These are phyloP conservation scores for Sporobolus alterniflorus DNA, from an alignment of 202 grass and related monocot species.

Conservation along the genomic window DNA sequence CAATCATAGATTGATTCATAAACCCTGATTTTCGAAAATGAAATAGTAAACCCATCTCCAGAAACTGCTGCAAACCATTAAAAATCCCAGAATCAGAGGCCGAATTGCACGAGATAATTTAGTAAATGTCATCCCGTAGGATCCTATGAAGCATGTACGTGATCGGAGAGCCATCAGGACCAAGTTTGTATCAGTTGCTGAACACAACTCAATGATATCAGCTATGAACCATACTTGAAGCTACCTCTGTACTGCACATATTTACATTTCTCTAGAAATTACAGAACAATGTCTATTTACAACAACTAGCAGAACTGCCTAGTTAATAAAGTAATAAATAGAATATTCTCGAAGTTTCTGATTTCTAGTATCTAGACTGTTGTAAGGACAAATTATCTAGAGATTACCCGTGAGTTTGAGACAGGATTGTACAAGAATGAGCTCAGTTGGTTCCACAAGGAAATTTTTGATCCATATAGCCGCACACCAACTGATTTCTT, in stretches of 20 bases:
- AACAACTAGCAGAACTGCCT: slow-evolving; percentile 9
- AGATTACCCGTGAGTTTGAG: slow-evolving; percentile 45
- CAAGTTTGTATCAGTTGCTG: not conserved
- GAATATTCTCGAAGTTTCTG: slow-evolving; percentile 42
- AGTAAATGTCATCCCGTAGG: not conserved
- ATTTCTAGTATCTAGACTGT: slow-evolving; percentile 13
- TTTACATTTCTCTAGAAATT: slow-evolving; percentile 39
- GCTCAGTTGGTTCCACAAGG: slow-evolving; percentile 62
- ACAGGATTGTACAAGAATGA: slow-evolving; percentile 58
- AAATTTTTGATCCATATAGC: slow-evolving; percentile 70
- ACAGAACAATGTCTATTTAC: slow-evolving; percentile 7
- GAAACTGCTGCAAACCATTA: not conserved
- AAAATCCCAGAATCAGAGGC: not conserved
- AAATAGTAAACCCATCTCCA: not conserved
- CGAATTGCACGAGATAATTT: not conserved
- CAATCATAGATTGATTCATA: no score
- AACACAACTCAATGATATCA: not conserved
- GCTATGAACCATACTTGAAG: not conserved
- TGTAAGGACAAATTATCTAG: slow-evolving; percentile 44
- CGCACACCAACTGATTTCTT: slow-evolving; percentile 77
- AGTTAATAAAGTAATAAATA: slow-evolving; percentile 56
- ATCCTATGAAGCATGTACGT: not conserved
- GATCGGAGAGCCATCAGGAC: not conserved
- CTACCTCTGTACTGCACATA: slow-evolving; percentile 26
- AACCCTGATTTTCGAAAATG: not conserved